Evolutionary conservation across 768 basidiomycete species (phyloP), one percentile per base, ranked within the genome.

Genomic region (Suillus tomentosus): DNA sequence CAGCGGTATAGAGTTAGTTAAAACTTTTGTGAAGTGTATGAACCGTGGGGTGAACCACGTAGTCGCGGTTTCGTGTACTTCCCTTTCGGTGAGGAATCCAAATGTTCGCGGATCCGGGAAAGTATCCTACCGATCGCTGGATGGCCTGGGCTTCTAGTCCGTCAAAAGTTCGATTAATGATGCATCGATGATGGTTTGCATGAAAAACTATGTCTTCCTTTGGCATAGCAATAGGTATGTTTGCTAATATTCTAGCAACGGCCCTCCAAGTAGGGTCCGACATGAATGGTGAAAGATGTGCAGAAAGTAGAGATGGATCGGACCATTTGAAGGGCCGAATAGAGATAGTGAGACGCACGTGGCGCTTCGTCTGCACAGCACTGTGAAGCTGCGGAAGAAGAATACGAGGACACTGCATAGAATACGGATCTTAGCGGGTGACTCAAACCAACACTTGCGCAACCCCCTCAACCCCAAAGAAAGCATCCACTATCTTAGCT

Each of bases 41-140:
- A 3, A 94, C 86, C 3, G 94, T 96, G 2, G 95, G 95, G 70
- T 95, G 92, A 22, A 91, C 89, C 70, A 94, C 83, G 70, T 92
- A 95, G 79, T 98, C 95, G 67, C 92, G 94, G 2, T 92, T 85
- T 66, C 85, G 85, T 45, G 87, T 88, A 19, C 94, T 94, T 15
- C 87, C 89, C 22, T 80, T 76, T 55, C 95, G 86, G 67, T 89
- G 84, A 13, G 94, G 78, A 47, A 89, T 90, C 0, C 95, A 95
- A 11, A 73, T 88, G 97, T 2, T 86, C 80, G n/a, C 93, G 87
- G 59, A 97, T 88, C 63, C 83, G 81, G 4, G 79, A 77, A 47
- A 98, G 82, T 27, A 96, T 78, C 3, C 78, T 77, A 15, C 87
- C 87, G 7, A 95, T 86, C 80, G 80, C 71, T 97, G 95, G 22